Evolutionary conservation across 78 protist species (phyloP).

Genomic region (Planoprotostelium fungivorum): DNA sequence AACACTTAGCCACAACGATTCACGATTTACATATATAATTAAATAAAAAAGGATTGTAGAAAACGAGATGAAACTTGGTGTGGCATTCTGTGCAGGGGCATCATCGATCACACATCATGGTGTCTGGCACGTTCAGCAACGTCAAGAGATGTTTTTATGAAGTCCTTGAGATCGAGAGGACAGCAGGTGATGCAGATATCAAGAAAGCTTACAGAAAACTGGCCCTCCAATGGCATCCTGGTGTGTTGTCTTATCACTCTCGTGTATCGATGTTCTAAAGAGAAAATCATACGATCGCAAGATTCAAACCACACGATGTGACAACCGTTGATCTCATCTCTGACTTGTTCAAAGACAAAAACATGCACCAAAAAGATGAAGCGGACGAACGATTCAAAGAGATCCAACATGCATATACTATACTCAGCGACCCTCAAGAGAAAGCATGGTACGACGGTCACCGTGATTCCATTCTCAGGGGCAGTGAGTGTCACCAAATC

Average conservation of each 20-base stretch:
- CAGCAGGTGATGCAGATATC: slow-evolving; percentile 60
- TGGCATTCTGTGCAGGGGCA: too few relatives aligned
- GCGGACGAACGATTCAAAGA: slow-evolving; percentile 77
- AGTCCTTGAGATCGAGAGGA: slow-evolving; percentile 50
- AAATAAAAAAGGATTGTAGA: too few relatives aligned
- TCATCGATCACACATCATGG: too few relatives aligned
- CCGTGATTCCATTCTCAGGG: slow-evolving; percentile 56
- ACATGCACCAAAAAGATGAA: slow-evolving; percentile 40
- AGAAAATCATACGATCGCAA: not conserved
- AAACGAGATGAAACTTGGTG: too few relatives aligned
- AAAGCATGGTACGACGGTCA: slow-evolving; percentile 78
- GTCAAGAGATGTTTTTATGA: slow-evolving; percentile 65
- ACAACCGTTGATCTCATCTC: too few relatives aligned
- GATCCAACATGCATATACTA: slow-evolving; percentile 61
- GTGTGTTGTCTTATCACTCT: not conserved
- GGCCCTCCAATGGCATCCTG: slow-evolving; percentile 78
- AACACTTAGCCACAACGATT: too few relatives aligned
- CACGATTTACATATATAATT: too few relatives aligned
- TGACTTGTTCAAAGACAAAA: slow-evolving; percentile 51
- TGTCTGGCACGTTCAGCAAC: too few relatives aligned
- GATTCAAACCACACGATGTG: too few relatives aligned
- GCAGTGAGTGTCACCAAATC: too few relatives aligned
- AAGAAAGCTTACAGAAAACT: slow-evolving; percentile 61
- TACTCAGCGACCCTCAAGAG: slow-evolving; percentile 66
- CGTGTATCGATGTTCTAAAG: not conserved